Conservation (phyloP, 2,329 filamentous ascomycete species). For the Botrytis squamosa region DNA sequence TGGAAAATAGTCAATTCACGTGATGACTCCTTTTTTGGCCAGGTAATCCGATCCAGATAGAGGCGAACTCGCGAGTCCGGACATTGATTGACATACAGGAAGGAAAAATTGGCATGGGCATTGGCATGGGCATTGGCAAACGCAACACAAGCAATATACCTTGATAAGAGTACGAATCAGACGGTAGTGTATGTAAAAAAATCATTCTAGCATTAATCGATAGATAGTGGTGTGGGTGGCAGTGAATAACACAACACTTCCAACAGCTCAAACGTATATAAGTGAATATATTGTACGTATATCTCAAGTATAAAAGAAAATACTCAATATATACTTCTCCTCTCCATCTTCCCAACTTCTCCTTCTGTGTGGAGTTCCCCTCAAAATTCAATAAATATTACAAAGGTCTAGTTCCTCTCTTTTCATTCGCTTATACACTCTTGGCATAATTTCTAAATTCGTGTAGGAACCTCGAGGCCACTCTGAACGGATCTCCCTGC, state of each 20-base stretch:
- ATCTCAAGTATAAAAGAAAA: neutral
- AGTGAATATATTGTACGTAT: neutral
- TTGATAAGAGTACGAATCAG: conserved; percentile 2
- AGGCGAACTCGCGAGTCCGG: neutral
- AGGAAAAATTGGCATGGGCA: neutral
- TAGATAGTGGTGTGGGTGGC: neutral
- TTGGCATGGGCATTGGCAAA: neutral
- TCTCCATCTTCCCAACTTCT: neutral
- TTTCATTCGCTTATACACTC: conserved; percentile 19
- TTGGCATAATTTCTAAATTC: conserved; percentile 27
- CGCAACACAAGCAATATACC: neutral
- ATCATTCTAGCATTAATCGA: neutral
- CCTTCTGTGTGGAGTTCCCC: conserved; percentile 4
- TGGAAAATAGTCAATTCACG: neutral
- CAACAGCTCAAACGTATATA: neutral
- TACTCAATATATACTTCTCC: neutral
- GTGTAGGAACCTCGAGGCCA: conserved; percentile 20
- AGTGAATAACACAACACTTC: neutral
- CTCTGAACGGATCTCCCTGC: conserved; percentile 18
- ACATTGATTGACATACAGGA: neutral
- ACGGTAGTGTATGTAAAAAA: conserved; percentile 3
- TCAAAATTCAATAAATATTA: conserved; percentile 14
- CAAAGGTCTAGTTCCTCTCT: conserved; percentile 13
- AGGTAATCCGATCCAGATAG: neutral
- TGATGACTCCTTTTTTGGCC: conserved; percentile 13